These are phyloP conservation scores for Rutstroemia sp. DNA, from an alignment of 2,329 filamentous ascomycete species.

Conservation along the genomic window DNA sequence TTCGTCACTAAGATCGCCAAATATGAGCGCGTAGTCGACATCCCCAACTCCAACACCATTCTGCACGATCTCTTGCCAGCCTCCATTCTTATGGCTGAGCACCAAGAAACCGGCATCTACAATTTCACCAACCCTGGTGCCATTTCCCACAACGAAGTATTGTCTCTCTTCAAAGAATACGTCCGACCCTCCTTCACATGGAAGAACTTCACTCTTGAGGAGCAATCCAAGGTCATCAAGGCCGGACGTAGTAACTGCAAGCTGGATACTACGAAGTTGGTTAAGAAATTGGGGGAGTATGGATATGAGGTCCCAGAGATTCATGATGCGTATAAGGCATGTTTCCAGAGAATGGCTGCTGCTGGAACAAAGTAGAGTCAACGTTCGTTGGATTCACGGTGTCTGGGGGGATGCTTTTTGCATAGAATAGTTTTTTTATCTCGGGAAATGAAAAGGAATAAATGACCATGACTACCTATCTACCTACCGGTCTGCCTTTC, in stretches of 20 bases:
- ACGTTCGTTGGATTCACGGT: too few relatives aligned
- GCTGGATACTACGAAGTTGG: slow-evolving; percentile 55
- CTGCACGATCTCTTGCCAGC: slow-evolving; percentile 57
- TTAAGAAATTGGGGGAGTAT: slow-evolving; percentile 52
- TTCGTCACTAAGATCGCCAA: slow-evolving; percentile 63
- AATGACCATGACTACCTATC: too few relatives aligned
- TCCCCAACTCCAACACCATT: slow-evolving; percentile 62
- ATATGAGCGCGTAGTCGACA: slow-evolving; percentile 58
- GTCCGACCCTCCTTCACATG: slow-evolving; percentile 53
- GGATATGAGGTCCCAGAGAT: slow-evolving; percentile 51
- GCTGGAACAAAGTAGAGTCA: slow-evolving; percentile 40
- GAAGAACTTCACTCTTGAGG: slow-evolving; percentile 59
- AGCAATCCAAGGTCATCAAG: slow-evolving; percentile 61
- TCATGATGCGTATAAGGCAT: slow-evolving; percentile 51
- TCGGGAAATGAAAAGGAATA: too few relatives aligned
- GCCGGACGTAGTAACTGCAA: slow-evolving; percentile 60
- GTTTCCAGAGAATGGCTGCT: slow-evolving; percentile 57
- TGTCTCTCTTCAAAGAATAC: slow-evolving; percentile 54
- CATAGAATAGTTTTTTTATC: neutral
- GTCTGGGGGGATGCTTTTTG: neutral
- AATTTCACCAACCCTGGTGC: slow-evolving; percentile 66
- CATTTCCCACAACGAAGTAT: slow-evolving; percentile 64
- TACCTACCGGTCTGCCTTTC: too few relatives aligned
- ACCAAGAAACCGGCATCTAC: slow-evolving; percentile 55
- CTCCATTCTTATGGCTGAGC: slow-evolving; percentile 51